Percentiles rank a stretch among this genome's conserved stretches.
Conservation (phyloP, 2,329 filamentous ascomycete genomes). For the Botrytis fragariae region DNA sequence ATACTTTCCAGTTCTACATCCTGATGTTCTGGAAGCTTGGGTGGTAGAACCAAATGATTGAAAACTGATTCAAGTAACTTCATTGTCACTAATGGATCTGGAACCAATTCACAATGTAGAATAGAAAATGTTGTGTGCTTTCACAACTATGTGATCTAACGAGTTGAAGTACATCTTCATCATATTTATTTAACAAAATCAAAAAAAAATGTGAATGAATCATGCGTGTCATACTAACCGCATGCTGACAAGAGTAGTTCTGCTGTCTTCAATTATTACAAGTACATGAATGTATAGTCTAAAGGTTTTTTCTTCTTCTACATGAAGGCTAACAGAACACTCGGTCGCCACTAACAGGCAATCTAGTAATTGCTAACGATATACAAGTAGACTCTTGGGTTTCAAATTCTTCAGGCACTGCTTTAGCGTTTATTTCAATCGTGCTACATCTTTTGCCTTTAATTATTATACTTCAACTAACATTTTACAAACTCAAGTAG, state of each 20-base stretch:
- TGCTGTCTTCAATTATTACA: not conserved
- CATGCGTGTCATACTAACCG: not conserved
- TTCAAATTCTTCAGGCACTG: too few relatives aligned
- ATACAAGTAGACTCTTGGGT: too few relatives aligned
- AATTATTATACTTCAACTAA: too few relatives aligned
- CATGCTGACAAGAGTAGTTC: not conserved
- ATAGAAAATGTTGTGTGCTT: not conserved
- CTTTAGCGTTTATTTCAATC: too few relatives aligned
- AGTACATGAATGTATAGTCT: not conserved
- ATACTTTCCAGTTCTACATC: slow-evolving; percentile 38
- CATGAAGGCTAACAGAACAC: not conserved
- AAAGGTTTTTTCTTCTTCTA: not conserved
- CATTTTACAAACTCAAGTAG: too few relatives aligned
- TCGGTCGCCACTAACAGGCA: too few relatives aligned
- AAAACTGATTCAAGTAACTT: slow-evolving; percentile 34
- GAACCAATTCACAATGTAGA: not conserved
- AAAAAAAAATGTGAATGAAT: not conserved
- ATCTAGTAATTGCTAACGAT: too few relatives aligned
- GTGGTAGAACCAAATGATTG: slow-evolving; percentile 47
- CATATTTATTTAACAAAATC: not conserved
- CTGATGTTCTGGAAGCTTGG: slow-evolving; percentile 40
- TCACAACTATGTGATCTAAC: not conserved
- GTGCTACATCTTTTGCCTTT: too few relatives aligned
- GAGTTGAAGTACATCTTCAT: not conserved
- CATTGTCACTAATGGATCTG: slow-evolving; percentile 15